Conservation (phyloP, 495 filamentous ascomycete species). For the Bryoglossum gracile region DNA sequence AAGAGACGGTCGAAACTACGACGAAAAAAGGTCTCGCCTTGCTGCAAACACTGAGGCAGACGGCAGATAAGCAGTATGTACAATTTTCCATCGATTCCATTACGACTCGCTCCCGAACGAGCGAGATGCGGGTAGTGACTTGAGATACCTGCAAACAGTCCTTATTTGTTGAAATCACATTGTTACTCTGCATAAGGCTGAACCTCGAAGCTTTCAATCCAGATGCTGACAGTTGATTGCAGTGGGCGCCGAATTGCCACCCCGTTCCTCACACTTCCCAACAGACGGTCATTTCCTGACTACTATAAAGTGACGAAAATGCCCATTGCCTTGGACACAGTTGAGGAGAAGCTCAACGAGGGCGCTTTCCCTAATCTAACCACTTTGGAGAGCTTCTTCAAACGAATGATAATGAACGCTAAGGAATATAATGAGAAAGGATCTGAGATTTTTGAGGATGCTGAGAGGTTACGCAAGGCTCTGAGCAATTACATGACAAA, state of each 20-base stretch:
- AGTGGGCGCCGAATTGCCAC: slow-evolving; percentile 63
- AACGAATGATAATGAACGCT: slow-evolving; percentile 69
- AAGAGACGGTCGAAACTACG: slow-evolving; percentile 55
- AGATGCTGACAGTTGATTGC: not conserved
- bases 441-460: slow-evolving; percentile 61
- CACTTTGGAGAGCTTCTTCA: slow-evolving; percentile 62
- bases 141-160: not conserved
- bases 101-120: no score
- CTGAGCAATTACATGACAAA: slow-evolving; percentile 69
- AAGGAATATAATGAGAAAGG: slow-evolving; percentile 63
- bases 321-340: slow-evolving; percentile 68
- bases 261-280: slow-evolving; percentile 62
- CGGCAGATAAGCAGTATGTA: slow-evolving; percentile 63
- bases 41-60: slow-evolving; percentile 54
- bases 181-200: not conserved
- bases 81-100: no score
- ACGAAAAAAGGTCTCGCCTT: slow-evolving; percentile 58
- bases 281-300: slow-evolving; percentile 52
- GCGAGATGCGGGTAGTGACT: not conserved
- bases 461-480: slow-evolving; percentile 67
- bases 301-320: slow-evolving; percentile 67
- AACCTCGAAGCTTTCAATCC: not conserved
- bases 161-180: not conserved
- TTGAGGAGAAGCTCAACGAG: slow-evolving; percentile 61
- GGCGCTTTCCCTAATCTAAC: slow-evolving; percentile 56